Percentiles rank a stretch among this genome's conserved stretches.
Evolutionary conservation across 352 stramenopile genomes (phyloP).

Genomic region (Pythium chondricola): DNA sequence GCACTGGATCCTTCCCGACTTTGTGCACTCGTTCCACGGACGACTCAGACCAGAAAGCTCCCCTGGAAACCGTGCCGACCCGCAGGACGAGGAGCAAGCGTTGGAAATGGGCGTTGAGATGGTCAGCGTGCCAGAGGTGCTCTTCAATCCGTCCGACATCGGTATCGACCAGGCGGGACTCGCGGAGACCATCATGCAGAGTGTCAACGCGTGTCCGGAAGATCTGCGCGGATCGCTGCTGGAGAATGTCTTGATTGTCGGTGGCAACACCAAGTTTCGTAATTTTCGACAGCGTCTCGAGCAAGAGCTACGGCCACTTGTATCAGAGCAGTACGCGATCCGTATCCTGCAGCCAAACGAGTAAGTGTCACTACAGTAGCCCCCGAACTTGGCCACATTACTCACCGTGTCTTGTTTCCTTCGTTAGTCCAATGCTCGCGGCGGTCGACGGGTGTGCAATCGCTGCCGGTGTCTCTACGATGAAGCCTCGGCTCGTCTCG

Average conservation of each 20-base stretch:
- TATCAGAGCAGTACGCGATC: constrained; percentile 44
- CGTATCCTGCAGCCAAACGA: constrained; percentile 31
- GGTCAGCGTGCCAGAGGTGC: constrained; percentile 85
- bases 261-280: constrained; percentile 84
- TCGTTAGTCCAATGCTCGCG: constrained; percentile 41
- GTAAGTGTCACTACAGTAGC: constrained; percentile 26
- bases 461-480: constrained; percentile 24
- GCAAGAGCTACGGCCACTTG: constrained; percentile 50
- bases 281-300: constrained; percentile 75
- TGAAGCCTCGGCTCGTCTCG: constrained; percentile 35
- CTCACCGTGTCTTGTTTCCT: constrained; percentile 2
- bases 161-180: constrained; percentile 84
- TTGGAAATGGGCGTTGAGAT: constrained; percentile 85
- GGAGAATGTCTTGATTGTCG: constrained; percentile 82
- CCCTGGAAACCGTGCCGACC: background rate
- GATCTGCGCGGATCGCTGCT: constrained; percentile 73
- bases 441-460: constrained; percentile 51
- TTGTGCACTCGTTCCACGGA: constrained; percentile 65
- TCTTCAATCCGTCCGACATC: constrained; percentile 91
- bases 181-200: constrained; percentile 79
- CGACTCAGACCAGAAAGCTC: constrained; percentile 10
- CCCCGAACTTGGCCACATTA: background rate
- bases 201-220: constrained; percentile 68
- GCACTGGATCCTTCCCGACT: constrained; percentile 82
- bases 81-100: constrained; percentile 46